Conservation (phyloP, 805 yeast species). For the Candida boleticola region DNA sequence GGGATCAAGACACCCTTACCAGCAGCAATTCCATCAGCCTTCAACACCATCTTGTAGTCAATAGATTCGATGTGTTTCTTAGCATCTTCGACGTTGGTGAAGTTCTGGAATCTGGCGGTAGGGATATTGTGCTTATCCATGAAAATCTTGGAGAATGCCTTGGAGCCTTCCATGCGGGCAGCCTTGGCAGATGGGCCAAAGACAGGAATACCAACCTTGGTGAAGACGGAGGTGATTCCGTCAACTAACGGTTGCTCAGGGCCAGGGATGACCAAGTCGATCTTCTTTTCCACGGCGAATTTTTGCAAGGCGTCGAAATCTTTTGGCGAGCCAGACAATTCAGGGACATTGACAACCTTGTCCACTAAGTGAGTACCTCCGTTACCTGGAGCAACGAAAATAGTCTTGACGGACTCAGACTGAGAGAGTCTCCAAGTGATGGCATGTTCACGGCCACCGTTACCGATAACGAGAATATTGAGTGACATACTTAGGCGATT, state of each 20-base stretch:
- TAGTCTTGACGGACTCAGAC: constrained; percentile 65
- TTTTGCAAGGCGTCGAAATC: constrained; percentile 69
- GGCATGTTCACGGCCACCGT: constrained; percentile 99
- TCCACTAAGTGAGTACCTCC: constrained; percentile 74
- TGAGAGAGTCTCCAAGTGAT: constrained; percentile 87
- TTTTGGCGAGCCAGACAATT: constrained; percentile 58
- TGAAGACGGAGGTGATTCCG: constrained; percentile 75
- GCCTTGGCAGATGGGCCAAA: constrained; percentile 95
- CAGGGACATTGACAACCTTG: constrained; percentile 67
- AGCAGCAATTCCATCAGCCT: constrained; percentile 98
- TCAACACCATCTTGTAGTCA: constrained; percentile 80
- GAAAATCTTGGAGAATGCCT: constrained; percentile 88
- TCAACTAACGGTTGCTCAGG: constrained; percentile 99
- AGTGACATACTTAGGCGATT: constrained; percentile 10
- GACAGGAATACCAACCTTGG: constrained; percentile 85
- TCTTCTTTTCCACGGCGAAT: constrained; percentile 66
- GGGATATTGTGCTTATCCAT: constrained; percentile 93
- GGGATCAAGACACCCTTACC: constrained; percentile 99
- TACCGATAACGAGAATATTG: constrained; percentile 84
- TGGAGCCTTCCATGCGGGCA: constrained; percentile 95
- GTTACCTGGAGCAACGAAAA: constrained; percentile 95
- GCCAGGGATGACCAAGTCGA: constrained; percentile 87
- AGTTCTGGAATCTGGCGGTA: constrained; percentile 87
- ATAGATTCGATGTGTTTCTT: constrained; percentile 61
- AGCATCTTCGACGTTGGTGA: constrained; percentile 75